These are phyloP conservation scores for Apiospora hydei DNA, from an alignment of 2,329 filamentous ascomycete species.

Conservation along the genomic window DNA sequence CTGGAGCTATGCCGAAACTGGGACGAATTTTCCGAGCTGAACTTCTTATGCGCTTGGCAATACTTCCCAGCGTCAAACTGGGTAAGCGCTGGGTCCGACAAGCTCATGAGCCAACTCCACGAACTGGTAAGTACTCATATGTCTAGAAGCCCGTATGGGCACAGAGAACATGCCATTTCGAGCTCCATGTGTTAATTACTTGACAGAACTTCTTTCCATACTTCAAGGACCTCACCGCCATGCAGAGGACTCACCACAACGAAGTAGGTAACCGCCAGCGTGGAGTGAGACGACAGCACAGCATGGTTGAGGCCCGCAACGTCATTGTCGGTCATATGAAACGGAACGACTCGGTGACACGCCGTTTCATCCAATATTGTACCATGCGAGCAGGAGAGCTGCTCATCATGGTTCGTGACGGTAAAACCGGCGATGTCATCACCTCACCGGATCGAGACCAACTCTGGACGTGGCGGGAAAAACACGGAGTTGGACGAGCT, in stretches of 20 bases:
- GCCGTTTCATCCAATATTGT: constrained; percentile 42
- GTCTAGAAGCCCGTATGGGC: not conserved
- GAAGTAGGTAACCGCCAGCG: constrained; percentile 35
- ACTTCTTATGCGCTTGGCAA: constrained; percentile 51
- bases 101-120: constrained; percentile 47
- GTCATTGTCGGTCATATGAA: constrained; percentile 44
- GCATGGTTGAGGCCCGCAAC: constrained; percentile 39
- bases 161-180: not conserved
- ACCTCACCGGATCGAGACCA: constrained; percentile 35
- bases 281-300: constrained; percentile 34
- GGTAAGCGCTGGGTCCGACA: constrained; percentile 49
- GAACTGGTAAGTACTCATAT: constrained; percentile 42
- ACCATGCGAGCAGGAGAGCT: constrained; percentile 39
- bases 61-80: constrained; percentile 57
- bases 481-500: constrained; percentile 35
- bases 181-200: constrained; percentile 24
- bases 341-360: constrained; percentile 41
- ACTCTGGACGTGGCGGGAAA: constrained; percentile 38
- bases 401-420: constrained; percentile 40
- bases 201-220: constrained; percentile 39
- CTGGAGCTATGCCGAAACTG: constrained; percentile 57
- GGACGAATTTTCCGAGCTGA: constrained; percentile 58
- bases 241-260: constrained; percentile 33
- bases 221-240: constrained; percentile 36
- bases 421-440: constrained; percentile 40